Evolutionary conservation across 23 red algal species (phyloP).

Genomic region (Gracilaria domingensis): DNA sequence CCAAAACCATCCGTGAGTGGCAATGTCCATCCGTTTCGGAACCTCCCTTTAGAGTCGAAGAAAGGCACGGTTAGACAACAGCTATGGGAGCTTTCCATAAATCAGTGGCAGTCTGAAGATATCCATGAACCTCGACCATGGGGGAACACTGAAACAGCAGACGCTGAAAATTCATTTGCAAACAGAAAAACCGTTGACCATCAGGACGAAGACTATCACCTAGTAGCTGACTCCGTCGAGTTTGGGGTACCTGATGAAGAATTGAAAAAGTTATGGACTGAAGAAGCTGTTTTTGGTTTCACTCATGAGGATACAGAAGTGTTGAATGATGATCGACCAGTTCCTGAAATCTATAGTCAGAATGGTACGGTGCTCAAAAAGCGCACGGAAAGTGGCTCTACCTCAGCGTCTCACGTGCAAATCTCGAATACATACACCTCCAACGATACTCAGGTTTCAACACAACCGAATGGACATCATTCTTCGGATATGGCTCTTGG

Average conservation of each 20-base stretch:
- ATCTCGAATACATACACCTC: neutral
- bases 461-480: neutral
- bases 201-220: neutral
- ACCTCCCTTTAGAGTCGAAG: neutral
- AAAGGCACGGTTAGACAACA: neutral
- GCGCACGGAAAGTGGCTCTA: neutral
- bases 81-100: constrained; percentile 27
- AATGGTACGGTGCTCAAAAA: neutral
- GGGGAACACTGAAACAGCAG: neutral
- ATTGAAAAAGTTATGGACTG: neutral
- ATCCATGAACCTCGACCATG: neutral
- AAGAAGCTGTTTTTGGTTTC: neutral
- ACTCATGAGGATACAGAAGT: neutral
- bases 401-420: neutral
- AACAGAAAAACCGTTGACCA: neutral
- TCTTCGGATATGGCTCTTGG: neutral
- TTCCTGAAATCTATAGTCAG: neutral
- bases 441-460: neutral
- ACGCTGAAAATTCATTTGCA: neutral
- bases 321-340: neutral
- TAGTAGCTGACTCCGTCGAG: neutral
- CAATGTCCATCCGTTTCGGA: constrained; percentile 12
- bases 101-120: constrained; percentile 19
- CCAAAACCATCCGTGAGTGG: neutral
- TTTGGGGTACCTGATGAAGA: neutral